These are phyloP conservation scores for Chaetomium strumarium DNA, from an alignment of 2,329 filamentous ascomycete species.

Conservation along the genomic window DNA sequence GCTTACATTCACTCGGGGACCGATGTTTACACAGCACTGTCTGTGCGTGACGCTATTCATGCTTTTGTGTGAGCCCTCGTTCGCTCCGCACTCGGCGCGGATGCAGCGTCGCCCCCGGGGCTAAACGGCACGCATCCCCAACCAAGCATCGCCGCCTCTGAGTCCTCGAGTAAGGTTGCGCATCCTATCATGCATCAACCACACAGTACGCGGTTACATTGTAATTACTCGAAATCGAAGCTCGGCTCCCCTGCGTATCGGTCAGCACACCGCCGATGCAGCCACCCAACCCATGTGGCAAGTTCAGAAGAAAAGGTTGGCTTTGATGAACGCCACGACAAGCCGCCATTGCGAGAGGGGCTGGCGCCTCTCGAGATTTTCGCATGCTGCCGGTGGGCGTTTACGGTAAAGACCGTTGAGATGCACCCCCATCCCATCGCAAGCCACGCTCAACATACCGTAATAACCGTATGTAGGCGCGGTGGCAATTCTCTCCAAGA, in stretches of 20 bases:
- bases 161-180: not conserved
- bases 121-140: too few relatives aligned
- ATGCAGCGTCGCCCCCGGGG: not conserved
- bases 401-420: conserved; percentile 2
- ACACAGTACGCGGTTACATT: not conserved
- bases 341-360: not conserved
- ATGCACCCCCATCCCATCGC: not conserved
- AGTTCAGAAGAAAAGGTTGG: conserved; percentile 3
- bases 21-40: too few relatives aligned
- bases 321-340: not conserved
- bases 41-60: too few relatives aligned
- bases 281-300: conserved; percentile 6
- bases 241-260: not conserved
- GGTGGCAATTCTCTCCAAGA: not conserved
- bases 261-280: conserved; percentile 1
- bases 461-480: not conserved
- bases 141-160: too few relatives aligned
- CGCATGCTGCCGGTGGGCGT: conserved; percentile 3
- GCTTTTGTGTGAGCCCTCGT: not conserved
- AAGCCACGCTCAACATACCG: not conserved
- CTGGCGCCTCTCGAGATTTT: not conserved
- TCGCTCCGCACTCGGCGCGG: not conserved
- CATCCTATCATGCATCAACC: not conserved
- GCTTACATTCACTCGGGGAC: not conserved
- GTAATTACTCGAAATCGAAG: not conserved